Evolutionary conservation across 2,329 filamentous ascomycete genomes (phyloP), one percentile per base, ranked within the genome.

Genomic region (Aurifilum marmelostoma): DNA sequence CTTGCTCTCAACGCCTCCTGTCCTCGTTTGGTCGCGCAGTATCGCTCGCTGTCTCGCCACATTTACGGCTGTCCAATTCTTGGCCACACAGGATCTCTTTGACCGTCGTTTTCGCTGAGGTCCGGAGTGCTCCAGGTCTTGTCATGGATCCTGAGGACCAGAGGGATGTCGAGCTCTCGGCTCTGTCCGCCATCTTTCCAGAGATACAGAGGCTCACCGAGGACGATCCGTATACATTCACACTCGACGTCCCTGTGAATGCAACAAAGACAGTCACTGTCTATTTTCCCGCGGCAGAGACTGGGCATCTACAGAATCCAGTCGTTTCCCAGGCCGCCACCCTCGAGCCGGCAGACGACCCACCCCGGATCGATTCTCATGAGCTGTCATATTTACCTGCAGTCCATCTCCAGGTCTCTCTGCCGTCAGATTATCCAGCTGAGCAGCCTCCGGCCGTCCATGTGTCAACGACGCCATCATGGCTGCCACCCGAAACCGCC

Each of bases 111-210:
- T 24, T 27, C n/a, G 12, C 18, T 21, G 9, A n/a, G 11, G 9
- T 14, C 39, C 14, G 11, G 24, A 27, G 6, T 62, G 59, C n/a
- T 14, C 21, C 59, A 41, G n/a, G 37, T 16, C 37, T 39, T 41
- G 65, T 39, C 54, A 69, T 69, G 70, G 68, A 71, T 21, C 50
- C 77, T 72, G 83, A 86, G 74, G 85, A 88, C 74, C 80, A 83
- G 72, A 87, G 89, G 63, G 77, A 82, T 67, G 80, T 84, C 61
- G 89, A 91, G 80, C 81, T 91, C 67, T 84, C 83, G 74, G 85
- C 88, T 18, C 83, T 91, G 67, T 80, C 83, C 67, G 87, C 88
- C 71, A 91, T 92, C 74, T 92, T 86, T 72, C 89, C 89, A n/a
- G 89, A 91, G 77, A 85, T 91, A 18, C 81, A 81, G 39, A 78